Evolutionary conservation across 768 basidiomycete species (phyloP).

Genomic region (Suillus luteus): DNA sequence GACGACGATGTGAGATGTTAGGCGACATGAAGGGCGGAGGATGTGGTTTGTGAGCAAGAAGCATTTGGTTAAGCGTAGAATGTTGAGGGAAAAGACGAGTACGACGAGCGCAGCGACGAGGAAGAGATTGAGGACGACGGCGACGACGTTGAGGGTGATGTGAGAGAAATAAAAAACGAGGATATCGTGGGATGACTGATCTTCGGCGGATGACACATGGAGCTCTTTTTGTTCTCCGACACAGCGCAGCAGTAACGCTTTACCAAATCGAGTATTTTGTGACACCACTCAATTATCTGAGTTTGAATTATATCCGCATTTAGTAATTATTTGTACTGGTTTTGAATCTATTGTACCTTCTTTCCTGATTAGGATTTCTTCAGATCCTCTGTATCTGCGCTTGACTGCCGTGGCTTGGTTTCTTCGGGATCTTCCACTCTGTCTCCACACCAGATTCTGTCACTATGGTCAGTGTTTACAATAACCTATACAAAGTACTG

Average conservation of each 20-base stretch:
- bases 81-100: conserved; percentile 10
- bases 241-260: conserved; percentile 27
- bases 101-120: conserved; percentile 11
- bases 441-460: background rate
- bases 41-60: conserved; percentile 44
- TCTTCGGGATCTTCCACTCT: conserved; percentile 5
- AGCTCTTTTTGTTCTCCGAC: conserved; percentile 37
- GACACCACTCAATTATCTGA: conserved; percentile 19
- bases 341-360: conserved; percentile 13
- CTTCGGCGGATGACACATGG: conserved; percentile 25
- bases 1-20: conserved; percentile 52
- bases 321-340: conserved; percentile 13
- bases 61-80: conserved; percentile 32
- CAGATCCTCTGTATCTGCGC: conserved; percentile 7
- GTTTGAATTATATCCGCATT: conserved; percentile 32
- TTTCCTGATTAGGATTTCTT: conserved; percentile 10
- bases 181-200: conserved; percentile 30
- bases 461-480: conserved; percentile 1
- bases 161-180: conserved; percentile 27
- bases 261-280: conserved; percentile 19
- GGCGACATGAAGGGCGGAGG: conserved; percentile 31
- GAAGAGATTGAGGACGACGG: conserved; percentile 11
- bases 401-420: background rate
- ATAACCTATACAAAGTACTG: background rate
- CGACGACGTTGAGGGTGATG: conserved; percentile 4